A percentile compares a stretch with the other conserved stretches of the same genome.
phyloP scores from a whole-genome alignment of 345 rosid genomes.

The Garcia nutans region DNA sequence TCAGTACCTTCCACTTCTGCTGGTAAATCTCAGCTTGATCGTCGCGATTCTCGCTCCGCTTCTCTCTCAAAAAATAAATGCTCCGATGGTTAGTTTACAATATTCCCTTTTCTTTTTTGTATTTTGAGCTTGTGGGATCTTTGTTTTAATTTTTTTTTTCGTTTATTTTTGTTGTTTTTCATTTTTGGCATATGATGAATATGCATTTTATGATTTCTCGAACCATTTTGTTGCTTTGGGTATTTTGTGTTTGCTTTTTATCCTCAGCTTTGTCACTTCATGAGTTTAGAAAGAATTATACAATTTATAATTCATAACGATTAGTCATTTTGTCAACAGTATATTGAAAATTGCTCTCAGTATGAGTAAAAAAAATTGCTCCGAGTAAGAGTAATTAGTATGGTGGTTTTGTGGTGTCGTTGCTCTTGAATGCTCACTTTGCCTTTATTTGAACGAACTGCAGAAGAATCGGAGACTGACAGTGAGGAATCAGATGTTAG shows the following conservation, averaged over 20 bases:
- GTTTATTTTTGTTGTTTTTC: no score
- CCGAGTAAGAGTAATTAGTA: not conserved
- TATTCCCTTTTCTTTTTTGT: not conserved
- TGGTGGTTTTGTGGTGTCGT: not conserved
- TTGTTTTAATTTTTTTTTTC: not conserved
- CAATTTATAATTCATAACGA: not conserved
- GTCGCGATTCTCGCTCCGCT: conserved; percentile 52
- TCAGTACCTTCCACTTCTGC: conserved; percentile 75
- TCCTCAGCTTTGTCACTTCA: no score
- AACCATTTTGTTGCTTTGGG: not conserved
- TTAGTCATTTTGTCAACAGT: not conserved
- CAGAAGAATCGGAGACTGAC: conserved; percentile 80
- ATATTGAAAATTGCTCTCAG: not conserved
- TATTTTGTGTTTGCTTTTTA: not conserved
- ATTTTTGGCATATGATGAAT: not conserved
- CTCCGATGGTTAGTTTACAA: conserved; percentile 55
- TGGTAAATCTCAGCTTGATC: conserved; percentile 66
- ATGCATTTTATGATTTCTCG: not conserved
- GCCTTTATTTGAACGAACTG: conserved; percentile 15
- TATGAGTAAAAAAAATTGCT: not conserved
- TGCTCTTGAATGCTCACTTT: conserved; percentile 7
- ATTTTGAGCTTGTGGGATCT: not conserved
- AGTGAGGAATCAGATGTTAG: conserved; percentile 83
- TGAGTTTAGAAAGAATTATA: no score
- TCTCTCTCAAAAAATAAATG: conserved; percentile 53